These are phyloP conservation scores for Climacium dendroides DNA, from an alignment of 225 moss, liverwort and hornwort genomes.

Conservation along the genomic window DNA sequence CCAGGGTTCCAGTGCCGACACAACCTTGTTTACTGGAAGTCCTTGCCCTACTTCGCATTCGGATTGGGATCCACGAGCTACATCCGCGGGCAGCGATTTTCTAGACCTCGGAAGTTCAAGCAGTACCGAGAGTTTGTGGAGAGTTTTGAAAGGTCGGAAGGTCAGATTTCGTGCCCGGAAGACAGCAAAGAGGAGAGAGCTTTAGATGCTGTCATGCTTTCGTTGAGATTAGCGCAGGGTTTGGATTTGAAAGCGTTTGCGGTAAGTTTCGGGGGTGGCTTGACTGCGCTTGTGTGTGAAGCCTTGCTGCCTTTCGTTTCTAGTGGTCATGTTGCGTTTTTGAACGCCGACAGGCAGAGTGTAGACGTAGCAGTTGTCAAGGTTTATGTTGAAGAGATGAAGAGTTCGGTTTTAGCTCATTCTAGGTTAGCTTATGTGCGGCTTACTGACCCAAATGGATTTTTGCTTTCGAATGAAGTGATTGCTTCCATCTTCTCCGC, in stretches of 20 bases:
- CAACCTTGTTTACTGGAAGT: conserved; percentile 92
- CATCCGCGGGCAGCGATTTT: conserved; percentile 44
- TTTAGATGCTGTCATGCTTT: conserved; percentile 76
- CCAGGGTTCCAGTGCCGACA: conserved; percentile 69
- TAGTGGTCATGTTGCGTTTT: conserved; percentile 48
- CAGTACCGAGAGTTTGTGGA: conserved; percentile 60
- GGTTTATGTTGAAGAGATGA: neutral
- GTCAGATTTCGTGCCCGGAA: conserved; percentile 6
- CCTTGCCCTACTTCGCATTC: conserved; percentile 76
- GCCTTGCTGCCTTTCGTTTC: conserved; percentile 45
- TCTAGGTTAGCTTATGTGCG: conserved; percentile 28
- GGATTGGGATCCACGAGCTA: conserved; percentile 93
- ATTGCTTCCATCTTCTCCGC: conserved; percentile 92
- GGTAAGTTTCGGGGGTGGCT: conserved; percentile 23
- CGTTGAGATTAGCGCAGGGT: conserved; percentile 63
- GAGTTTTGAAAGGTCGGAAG: conserved; percentile 11
- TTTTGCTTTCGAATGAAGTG: conserved; percentile 87
- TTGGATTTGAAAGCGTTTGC: conserved; percentile 46
- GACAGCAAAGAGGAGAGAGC: conserved; percentile 49
- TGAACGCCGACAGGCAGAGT: conserved; percentile 6
- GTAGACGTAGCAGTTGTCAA: neutral
- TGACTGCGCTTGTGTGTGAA: conserved; percentile 30
- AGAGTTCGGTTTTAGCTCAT: neutral
- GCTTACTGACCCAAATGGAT: conserved; percentile 75
- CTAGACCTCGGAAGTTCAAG: conserved; percentile 72